Evolutionary conservation across 2,329 filamentous ascomycete genomes (phyloP), one percentile per base, ranked within the genome.

Genomic region (Penicillium hordei): DNA sequence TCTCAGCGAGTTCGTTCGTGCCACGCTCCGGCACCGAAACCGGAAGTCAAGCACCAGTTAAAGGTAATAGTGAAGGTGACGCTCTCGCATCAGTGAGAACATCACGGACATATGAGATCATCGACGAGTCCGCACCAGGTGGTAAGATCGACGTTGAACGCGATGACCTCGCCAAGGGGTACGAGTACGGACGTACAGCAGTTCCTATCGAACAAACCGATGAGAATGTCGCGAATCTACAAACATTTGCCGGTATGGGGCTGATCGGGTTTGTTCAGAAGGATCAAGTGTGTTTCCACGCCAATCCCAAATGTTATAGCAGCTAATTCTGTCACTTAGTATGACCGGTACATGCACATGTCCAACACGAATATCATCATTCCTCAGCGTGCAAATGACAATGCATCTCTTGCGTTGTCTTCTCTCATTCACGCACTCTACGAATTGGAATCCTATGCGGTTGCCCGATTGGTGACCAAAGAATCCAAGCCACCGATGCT

Each of bases 201-300:
- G 93, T 99, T 1, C 88, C 89, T 64, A 96, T 99, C 65, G 90
- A 86, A 63, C 88, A 93, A 65, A 89, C 89, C 0, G 93, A 99
- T 67, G 84, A 89, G 72, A 91, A 93, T 65, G 86, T 97, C 57
- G 96, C 91, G n/a, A 92, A 89, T 63, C 82, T 97, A 34, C 88
- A 95, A 67, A 94, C 91, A 0, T 75, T 78, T 10, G 87, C 89
- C 58, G 82, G 83, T 8, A 86, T 97, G 57, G 88, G 91, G 4
- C 88, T 99, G 42, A 79, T 99, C 51, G 94, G 94, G 0, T 99
- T 99, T 67, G 84, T 97, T 31, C 85, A 86, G 3, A 84, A 79
- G 63, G 82, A 88, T 57, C 87, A 88, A 73, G 89, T 90, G 76
- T 61, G 76, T 69, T 13, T 40, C 8, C 21, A 5, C 52, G 17